phyloP scores from a whole-genome alignment of 169 alveolate species.

The Theileria parva region DNA sequence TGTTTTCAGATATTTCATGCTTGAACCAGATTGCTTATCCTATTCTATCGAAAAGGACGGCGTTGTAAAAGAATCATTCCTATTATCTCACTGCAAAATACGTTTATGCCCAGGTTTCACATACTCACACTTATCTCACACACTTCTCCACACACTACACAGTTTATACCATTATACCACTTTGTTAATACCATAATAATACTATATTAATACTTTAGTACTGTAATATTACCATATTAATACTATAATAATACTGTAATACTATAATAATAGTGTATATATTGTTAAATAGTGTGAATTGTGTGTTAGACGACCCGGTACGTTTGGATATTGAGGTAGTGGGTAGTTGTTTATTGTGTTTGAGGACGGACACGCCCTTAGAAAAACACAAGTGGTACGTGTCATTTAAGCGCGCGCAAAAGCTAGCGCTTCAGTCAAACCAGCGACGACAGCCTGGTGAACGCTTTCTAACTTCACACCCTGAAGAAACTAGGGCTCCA shows the following conservation, averaged over 20 bases:
- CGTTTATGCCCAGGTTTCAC: conserved; percentile 68
- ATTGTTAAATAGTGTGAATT: background rate
- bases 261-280: background rate
- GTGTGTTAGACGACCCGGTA: conserved; percentile 72
- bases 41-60: conserved; percentile 77
- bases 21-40: conserved; percentile 77
- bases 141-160: too few species aligned
- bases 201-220: too few species aligned
- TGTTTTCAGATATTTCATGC: conserved; percentile 70
- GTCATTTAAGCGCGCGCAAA: conserved; percentile 75
- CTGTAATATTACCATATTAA: too few species aligned
- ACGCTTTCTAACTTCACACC: conserved; percentile 15
- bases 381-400: conserved; percentile 79
- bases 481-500: background rate
- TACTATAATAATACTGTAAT: background rate
- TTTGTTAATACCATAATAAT: too few species aligned
- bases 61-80: conserved; percentile 74
- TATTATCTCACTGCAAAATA: conserved; percentile 73
- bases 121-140: too few species aligned
- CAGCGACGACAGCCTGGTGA: conserved; percentile 25
- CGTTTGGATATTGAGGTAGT: conserved; percentile 75
- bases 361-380: conserved; percentile 73
- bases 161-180: too few species aligned
- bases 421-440: conserved; percentile 47
- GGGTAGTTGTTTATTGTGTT: conserved; percentile 74